Conservation (phyloP, 176 grass and related monocot genomes). For the Miscanthus lutarioriparius region DNA sequence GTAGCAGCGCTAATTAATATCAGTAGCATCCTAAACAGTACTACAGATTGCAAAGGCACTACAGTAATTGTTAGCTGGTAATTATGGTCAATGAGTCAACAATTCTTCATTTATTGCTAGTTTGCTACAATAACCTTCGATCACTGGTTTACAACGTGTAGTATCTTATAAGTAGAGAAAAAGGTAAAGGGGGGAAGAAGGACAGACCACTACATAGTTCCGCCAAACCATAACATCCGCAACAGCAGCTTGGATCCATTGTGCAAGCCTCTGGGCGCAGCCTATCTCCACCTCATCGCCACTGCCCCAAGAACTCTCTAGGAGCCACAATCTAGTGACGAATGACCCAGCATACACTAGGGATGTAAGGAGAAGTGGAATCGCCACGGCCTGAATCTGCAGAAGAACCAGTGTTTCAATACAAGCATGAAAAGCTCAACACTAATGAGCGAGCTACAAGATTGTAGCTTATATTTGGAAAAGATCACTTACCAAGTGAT, state of each 20-base stretch:
- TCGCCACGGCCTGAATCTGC: conserved; percentile 62
- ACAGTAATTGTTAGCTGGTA: not conserved
- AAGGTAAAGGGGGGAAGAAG: not conserved
- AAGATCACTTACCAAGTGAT: conserved; percentile 55
- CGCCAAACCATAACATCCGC: conserved; percentile 77
- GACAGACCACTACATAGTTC: conserved; percentile 79
- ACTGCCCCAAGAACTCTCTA: conserved; percentile 9
- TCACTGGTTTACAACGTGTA: conserved; percentile 1
- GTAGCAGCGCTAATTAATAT: not conserved
- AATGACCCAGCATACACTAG: conserved; percentile 72
- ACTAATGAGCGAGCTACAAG: conserved; percentile 1
- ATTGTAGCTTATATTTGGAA: not conserved
- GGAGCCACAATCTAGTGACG: conserved; percentile 39
- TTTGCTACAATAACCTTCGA: not conserved
- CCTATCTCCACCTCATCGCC: not conserved
- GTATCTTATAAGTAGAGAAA: not conserved
- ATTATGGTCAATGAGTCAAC: not conserved
- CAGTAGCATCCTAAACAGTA: not conserved
- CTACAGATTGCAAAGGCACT: not conserved
- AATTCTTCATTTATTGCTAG: not conserved
- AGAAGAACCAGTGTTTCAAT: conserved; percentile 41
- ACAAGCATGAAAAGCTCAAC: conserved; percentile 14
- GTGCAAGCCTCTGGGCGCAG: conserved; percentile 31
- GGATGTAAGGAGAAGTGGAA: conserved; percentile 78
- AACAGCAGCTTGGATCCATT: conserved; percentile 31